Percentiles rank a stretch among this genome's conserved stretches.
phyloP scores from a whole-genome alignment of 176 grass and related monocot genomes.

The Poa pratensis region DNA sequence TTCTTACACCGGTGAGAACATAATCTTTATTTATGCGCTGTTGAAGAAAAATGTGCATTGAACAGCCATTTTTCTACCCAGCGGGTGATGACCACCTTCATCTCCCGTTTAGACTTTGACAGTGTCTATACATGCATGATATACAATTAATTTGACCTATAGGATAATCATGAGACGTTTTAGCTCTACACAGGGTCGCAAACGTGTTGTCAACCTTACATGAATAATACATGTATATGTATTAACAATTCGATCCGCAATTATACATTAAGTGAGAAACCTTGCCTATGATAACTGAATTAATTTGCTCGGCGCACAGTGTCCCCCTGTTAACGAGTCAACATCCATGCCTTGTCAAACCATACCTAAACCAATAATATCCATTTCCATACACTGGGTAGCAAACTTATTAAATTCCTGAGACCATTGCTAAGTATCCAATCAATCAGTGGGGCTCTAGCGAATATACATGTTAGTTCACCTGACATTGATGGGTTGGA shows the following conservation, averaged over 20 bases:
- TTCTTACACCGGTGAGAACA: background rate
- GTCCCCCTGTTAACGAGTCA: slow-evolving; percentile 59
- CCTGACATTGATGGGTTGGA: slow-evolving; percentile 39
- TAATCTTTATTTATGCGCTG: background rate
- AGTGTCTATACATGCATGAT: background rate
- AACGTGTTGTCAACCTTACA: background rate
- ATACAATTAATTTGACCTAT: background rate
- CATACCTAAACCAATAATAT: slow-evolving; percentile 60
- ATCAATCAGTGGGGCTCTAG: slow-evolving; percentile 33
- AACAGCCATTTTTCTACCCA: background rate
- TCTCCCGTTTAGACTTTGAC: slow-evolving; percentile 32
- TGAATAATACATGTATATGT: background rate
- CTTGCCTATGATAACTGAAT: background rate
- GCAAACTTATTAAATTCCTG: slow-evolving; percentile 20
- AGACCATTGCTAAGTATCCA: slow-evolving; percentile 37
- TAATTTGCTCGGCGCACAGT: slow-evolving; percentile 35
- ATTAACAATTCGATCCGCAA: slow-evolving; percentile 24
- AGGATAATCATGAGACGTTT: background rate
- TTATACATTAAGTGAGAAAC: slow-evolving; percentile 22
- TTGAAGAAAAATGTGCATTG: background rate
- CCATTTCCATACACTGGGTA: slow-evolving; percentile 38
- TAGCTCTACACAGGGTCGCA: background rate
- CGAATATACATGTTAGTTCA: slow-evolving; percentile 18
- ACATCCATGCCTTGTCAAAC: slow-evolving; percentile 65
- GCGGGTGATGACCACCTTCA: background rate